Evolutionary conservation across 2,329 filamentous ascomycete species (phyloP).

Genomic region (Aulographum hederae): DNA sequence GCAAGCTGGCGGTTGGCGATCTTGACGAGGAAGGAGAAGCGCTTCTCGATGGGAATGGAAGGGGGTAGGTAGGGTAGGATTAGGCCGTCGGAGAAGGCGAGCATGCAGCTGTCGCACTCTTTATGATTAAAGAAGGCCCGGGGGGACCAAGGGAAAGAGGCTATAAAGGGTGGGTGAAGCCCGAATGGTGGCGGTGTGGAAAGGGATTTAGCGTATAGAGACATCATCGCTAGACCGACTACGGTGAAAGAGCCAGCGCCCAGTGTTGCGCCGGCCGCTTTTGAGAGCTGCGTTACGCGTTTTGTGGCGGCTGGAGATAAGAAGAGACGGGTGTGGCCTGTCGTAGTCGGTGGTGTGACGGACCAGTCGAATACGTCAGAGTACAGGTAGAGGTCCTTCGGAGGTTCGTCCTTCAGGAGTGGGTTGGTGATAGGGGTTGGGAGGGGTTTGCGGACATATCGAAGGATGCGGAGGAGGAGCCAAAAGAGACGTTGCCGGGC

Average conservation of each 20-base stretch:
- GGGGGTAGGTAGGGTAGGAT: constrained; percentile 23
- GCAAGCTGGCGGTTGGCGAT: constrained; percentile 24
- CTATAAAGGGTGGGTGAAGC: no score
- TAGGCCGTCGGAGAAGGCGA: constrained; percentile 28
- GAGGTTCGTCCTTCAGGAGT: constrained; percentile 10
- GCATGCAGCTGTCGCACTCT: constrained; percentile 29
- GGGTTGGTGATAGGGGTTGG: constrained; percentile 24
- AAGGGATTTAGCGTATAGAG: no score
- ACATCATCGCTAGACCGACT: no score
- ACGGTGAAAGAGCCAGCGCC: no score
- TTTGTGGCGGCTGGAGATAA: no score
- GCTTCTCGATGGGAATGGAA: constrained; percentile 14
- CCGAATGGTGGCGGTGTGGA: no score
- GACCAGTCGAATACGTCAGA: constrained; percentile 21
- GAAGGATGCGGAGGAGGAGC: constrained; percentile 24
- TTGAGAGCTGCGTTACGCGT: no score
- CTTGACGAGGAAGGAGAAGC: constrained; percentile 20
- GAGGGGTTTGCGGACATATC: constrained; percentile 21
- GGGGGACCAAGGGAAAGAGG: constrained; percentile 28
- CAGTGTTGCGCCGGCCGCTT: no score
- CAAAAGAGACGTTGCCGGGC: constrained; percentile 28
- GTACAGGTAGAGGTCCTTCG: constrained; percentile 14
- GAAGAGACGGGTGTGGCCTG: no score
- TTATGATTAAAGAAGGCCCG: constrained; percentile 23
- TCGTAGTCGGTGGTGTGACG: no score